Base-by-base conservation (phyloP, 2,329 filamentous ascomycete species). In the Onygena corvina region DNA sequence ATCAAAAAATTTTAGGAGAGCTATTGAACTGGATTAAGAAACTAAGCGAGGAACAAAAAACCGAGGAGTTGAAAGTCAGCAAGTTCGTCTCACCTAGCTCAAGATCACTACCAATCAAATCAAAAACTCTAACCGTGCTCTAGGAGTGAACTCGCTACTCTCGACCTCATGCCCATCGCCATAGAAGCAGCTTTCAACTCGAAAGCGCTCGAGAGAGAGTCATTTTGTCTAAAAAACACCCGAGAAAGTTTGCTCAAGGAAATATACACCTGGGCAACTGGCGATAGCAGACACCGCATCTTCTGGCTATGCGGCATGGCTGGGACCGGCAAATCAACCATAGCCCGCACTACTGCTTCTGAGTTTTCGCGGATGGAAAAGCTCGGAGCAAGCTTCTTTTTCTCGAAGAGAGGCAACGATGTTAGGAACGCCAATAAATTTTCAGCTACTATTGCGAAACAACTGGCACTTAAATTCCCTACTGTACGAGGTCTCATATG, bases 251-350 rank as follows among this genome's bases (percentile, higher is more conserved):
- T 45, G 4, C 25, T 27, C 4, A 9, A 18, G 2, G 11, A 30
- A 45, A 31, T 45, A 2, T 7, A 27, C 8, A 20, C 40, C 40
- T 45, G 40, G 40, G 23, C 20, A 14, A 29, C 9, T 2, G 9
- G 27, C 7, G 11, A 21, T 11, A 27, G 12, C 21, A 20, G n/a
- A 16, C 21, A 45, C 6, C 21, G 40, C 11, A 58, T 63, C 12
- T 62, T 56, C 48, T 63, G 59, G 59, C 40, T 63, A 16, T 56
- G 50, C 47, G 61, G 60, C 14, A 56, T 57, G 51, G 57, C 60
- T 18, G 61, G 61, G 3, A 60, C 58, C 3, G 60, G 60, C 2
- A 62, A 63, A 50, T 61, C 58, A 8, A 61, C 58, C 5, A 58
- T 61, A 16, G 8, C 40, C 30, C 40, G 40, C 21, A 45, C 23